These are phyloP conservation scores for Venturia asperata DNA, from an alignment of 2,329 filamentous ascomycete species.

Conservation along the genomic window DNA sequence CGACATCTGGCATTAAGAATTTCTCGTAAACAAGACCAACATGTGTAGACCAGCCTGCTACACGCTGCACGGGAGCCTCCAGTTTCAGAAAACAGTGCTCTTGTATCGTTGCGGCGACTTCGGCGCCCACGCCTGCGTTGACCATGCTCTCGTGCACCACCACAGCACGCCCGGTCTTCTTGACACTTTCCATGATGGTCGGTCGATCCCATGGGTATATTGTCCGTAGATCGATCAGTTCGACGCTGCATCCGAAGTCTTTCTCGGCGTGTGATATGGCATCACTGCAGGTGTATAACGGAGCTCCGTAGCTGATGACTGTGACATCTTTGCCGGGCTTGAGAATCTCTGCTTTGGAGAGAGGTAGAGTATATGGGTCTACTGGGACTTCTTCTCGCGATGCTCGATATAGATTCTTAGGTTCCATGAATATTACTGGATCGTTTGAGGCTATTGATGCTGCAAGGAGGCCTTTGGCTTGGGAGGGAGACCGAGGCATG, in stretches of 20 bases:
- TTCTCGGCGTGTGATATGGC: slow-evolving; percentile 68
- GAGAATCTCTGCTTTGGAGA: slow-evolving; percentile 78
- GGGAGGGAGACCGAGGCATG: slow-evolving; percentile 74
- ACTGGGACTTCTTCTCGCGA: slow-evolving; percentile 86
- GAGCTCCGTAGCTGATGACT: slow-evolving; percentile 81
- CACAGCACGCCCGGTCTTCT: slow-evolving; percentile 77
- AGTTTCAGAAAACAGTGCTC: slow-evolving; percentile 77
- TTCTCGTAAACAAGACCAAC: slow-evolving; percentile 69
- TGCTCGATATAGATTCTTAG: slow-evolving; percentile 85
- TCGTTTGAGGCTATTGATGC: slow-evolving; percentile 69
- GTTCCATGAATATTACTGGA: slow-evolving; percentile 88
- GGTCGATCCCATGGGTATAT: slow-evolving; percentile 88
- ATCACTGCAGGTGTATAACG: slow-evolving; percentile 72
- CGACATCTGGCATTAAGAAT: slow-evolving; percentile 70
- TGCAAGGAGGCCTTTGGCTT: slow-evolving; percentile 81
- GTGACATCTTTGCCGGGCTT: slow-evolving; percentile 76
- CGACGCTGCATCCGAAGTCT: slow-evolving; percentile 65
- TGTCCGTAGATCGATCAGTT: slow-evolving; percentile 81
- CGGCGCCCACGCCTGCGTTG: slow-evolving; percentile 81
- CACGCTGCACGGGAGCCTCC: slow-evolving; percentile 76
- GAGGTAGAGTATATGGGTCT: slow-evolving; percentile 70
- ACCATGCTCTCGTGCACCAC: slow-evolving; percentile 91
- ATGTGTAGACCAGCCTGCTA: slow-evolving; percentile 87
- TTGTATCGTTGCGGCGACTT: slow-evolving; percentile 82
- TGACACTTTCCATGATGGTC: slow-evolving; percentile 72